Base-by-base conservation (phyloP, 2,329 filamentous ascomycete species). In the Cladophialophora carrionii region DNA sequence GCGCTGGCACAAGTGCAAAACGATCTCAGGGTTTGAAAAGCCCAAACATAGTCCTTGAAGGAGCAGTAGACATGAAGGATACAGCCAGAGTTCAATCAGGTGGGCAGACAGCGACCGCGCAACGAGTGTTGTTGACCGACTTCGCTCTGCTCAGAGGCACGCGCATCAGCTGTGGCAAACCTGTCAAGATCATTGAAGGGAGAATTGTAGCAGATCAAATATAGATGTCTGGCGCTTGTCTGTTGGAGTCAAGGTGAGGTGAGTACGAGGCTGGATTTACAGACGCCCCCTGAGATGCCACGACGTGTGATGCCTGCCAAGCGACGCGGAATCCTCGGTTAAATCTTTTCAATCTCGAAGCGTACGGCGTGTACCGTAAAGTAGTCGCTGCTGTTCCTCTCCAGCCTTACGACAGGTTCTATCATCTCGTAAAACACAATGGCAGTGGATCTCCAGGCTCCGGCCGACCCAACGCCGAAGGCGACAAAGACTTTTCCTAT, bases 401-500 rank as follows among this genome's bases (percentile, higher is more conserved):
- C 20, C 26, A 24, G 6, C 48, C 8, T 14, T 12, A 22, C 24
- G 10, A 24, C 48, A 3, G 20, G 2, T 26, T 51, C 22, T 20
- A 17, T 51, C 48, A n/a, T 51, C 8, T 41, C 9, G 2, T 14
- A 14, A 10, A 52, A 20, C 48, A 26, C 26, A 32, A 54, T 54
- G 52, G 52, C 52, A 32, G 12, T 54, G 20, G 52, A 54, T 9
- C 29, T 54, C 7, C 52, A 54, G 29, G 52, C 52, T 9, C 22
- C 52, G 29, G 52, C 52, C 14, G 52, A 20, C 24, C 29, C 52
- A 4, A n/a, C 52, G 29, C 4, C 56, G 31, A 56, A 57, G n/a
- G 22, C 62, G 12, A 60, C 55, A 22, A 69, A 69, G 54, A 69
- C 64, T 8, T 69, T 67, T 34, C 67, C 67, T 4, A 66, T 67